Evolutionary conservation across 73 alveolate genomes (phyloP), one percentile per base, ranked within the genome.

Genomic region (Vitrella brassicaformis): DNA sequence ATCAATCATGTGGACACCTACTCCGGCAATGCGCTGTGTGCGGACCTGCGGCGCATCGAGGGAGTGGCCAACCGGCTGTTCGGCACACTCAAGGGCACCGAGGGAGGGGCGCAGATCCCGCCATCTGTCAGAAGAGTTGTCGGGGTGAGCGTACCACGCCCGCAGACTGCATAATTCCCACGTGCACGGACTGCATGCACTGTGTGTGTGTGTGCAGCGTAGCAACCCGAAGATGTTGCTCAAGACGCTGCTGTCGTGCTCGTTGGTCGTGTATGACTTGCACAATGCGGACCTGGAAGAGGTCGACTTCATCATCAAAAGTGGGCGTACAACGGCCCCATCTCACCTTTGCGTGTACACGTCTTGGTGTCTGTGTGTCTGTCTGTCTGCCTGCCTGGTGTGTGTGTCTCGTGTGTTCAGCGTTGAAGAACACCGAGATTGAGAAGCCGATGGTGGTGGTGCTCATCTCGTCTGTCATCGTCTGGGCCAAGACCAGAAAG

Each of bases 191-290:
- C 22, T 39, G 4, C 22, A 39, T 39, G 4, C 56, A 8, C 56
- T 14, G 56, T 39, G 22, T 39, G 56, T 39, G 56, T 14, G 56
- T 39, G 56, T 85, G 27, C 30, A 64, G 30, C 30, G 82, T 31
- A 77, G 75, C 45, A 75, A 81, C 66, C 90, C 86, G 22, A 56
- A 75, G 75, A 75, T 28, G 0, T 85, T 85, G 84, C 74, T 87
- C 47, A 74, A 85, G 76, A 31, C 65, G 30, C 66, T 88, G 32
- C 80, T 88, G 27, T 88, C 75, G 56, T 67, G 90, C 47, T 90
- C 85, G 67, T 85, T 88, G 28, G 79, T 88, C 66, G 73, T 88
- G 47, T 87, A 87, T 70, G 94, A 87, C 72, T 74, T 87, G 67
- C 74, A 69, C 68, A 74, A 80, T 1, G 72, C 80, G 25, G 74